Base-by-base conservation (phyloP, 164 flowering plant genomes). In the Sedum album region DNA sequence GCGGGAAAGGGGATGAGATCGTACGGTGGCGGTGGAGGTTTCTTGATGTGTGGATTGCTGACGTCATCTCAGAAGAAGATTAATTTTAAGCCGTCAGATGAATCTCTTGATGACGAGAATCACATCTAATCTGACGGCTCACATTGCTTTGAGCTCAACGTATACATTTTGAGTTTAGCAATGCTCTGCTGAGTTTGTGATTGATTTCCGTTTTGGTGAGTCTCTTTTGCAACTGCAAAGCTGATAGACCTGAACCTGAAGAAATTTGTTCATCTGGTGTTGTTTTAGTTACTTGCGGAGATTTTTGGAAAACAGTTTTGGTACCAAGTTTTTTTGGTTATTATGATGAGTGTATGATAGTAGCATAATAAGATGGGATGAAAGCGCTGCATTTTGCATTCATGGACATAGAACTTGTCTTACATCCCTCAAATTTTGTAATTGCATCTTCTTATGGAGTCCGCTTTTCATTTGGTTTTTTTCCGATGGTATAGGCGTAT, bases 11-110 rank as follows among this genome's bases (percentile, higher is more conserved):
- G 67, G 1, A 39, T 61, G 65, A 72, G 57, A 67, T 76, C 80
- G 28, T 72, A 21, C 28, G 31, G 78, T 63, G 78, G 74, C 25
- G 42, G 78, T 60, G 78, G 73, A 15, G 73, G 75, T 14, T 81
- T 83, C 6, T 64, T 78, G 73, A 63, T 86, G 60, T 86, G 96
- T 62, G 86, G 96, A 21, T 68, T 90, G 73, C 72, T 77, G 67
- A 61, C 83, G 42, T 57, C 62, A 36, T 57, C 62, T 9, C 85
- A 81, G 73, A 75, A 69, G 80, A 85, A 67, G 82, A 71, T 82
- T 46, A 79, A 79, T 65, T 42, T 74, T 70, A 80, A 80, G 72
- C 84, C 82, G 70, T 87, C 82, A 10, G 87, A 85, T 80, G 38
- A 31, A 0, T 6, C 38, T 1, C 42, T 31, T 1, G 66, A 33